Percentiles rank a stretch among this genome's conserved stretches.
phyloP scores from a whole-genome alignment of 106 monocot species.

The Allium cepa region DNA sequence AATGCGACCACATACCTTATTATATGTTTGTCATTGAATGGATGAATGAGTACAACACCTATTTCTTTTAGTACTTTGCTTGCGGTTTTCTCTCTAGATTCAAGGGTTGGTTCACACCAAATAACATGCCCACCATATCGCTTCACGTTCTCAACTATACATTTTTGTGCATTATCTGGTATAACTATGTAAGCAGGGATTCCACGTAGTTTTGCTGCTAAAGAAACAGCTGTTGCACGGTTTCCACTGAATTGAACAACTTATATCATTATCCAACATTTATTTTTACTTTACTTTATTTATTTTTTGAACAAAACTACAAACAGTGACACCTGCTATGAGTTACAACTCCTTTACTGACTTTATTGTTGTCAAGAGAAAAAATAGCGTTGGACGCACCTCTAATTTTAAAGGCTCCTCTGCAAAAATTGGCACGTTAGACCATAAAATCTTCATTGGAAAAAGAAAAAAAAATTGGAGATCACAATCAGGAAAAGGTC shows the following conservation, averaged over 20 bases:
- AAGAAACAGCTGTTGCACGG: slow-evolving; percentile 86
- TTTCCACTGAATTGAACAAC: slow-evolving; percentile 63
- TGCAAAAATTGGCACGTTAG: background rate
- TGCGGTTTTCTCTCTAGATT: slow-evolving; percentile 66
- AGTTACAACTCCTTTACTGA: slow-evolving; percentile 81
- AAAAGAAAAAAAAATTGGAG: background rate
- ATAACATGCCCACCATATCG: slow-evolving; percentile 86
- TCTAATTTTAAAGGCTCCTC: slow-evolving; percentile 93
- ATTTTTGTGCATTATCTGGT: slow-evolving; percentile 84
- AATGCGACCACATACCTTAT: slow-evolving; percentile 46
- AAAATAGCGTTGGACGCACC: slow-evolving; percentile 95
- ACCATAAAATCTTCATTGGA: too few species aligned
- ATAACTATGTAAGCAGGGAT: slow-evolving; percentile 90
- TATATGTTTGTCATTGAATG: slow-evolving; percentile 71
- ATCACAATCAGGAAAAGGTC: background rate
- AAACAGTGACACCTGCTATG: slow-evolving; percentile 75
- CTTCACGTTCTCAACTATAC: slow-evolving; percentile 91
- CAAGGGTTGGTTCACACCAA: slow-evolving; percentile 64
- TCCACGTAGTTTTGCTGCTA: slow-evolving; percentile 88
- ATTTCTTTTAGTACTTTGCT: slow-evolving; percentile 66
- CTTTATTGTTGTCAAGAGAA: slow-evolving; percentile 57
- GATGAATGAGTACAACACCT: slow-evolving; percentile 85
- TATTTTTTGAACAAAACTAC: background rate
- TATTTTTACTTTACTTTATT: background rate
- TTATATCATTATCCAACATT: background rate